These are phyloP conservation scores for Paragyromitra xinjiangensis DNA, from an alignment of 495 filamentous ascomycete genomes.

Conservation along the genomic window DNA sequence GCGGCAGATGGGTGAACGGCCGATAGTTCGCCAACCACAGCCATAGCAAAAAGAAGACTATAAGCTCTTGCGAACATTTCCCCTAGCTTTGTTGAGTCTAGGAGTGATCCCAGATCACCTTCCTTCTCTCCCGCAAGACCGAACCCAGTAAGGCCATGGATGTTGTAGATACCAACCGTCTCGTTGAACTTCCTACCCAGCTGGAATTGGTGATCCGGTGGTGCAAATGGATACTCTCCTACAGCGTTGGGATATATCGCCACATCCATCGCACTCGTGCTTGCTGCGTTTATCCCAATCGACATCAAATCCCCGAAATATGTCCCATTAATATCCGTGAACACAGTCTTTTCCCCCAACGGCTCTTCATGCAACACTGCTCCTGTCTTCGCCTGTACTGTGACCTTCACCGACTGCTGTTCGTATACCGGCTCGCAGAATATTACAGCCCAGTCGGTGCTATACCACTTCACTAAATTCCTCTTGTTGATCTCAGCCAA, in stretches of 20 bases:
- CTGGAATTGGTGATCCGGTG: constrained; percentile 9
- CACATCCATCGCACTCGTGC: neutral
- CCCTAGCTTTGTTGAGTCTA: neutral
- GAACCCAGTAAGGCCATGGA: constrained; percentile 5
- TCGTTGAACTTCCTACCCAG: neutral
- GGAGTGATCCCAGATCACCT: neutral
- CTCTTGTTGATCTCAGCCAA: neutral
- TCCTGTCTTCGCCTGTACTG: neutral
- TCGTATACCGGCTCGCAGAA: constrained; percentile 24
- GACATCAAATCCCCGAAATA: constrained; percentile 13
- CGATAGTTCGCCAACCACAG: constrained; percentile 16
- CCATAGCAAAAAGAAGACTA: constrained; percentile 6
- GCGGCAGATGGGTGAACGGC: neutral
- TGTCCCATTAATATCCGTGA: neutral
- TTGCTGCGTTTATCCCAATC: constrained; percentile 5
- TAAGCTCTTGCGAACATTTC: constrained; percentile 8
- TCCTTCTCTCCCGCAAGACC: neutral
- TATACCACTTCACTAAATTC: neutral
- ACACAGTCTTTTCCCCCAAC: neutral
- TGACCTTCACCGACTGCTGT: neutral
- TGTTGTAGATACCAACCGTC: neutral
- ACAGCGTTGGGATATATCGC: neutral
- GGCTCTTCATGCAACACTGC: neutral
- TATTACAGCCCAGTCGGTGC: neutral
- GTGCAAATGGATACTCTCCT: neutral